Percentiles rank a stretch among this genome's conserved stretches.
Conservation (phyloP, 2,329 filamentous ascomycete genomes). For the Geosmithia flava region DNA sequence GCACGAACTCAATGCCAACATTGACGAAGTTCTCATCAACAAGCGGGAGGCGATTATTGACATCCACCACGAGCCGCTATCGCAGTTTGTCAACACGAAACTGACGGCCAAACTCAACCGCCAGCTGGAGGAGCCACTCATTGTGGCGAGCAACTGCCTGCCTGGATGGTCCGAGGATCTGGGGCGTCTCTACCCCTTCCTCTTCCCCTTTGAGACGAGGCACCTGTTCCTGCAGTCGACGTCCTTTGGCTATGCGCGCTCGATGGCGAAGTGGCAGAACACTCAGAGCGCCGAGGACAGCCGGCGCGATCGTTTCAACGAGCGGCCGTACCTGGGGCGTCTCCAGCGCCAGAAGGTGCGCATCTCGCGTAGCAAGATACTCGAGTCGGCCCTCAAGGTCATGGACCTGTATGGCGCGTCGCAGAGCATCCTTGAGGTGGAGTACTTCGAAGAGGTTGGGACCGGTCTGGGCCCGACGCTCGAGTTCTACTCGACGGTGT, state of each 20-base stretch:
- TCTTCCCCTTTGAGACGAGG: slow-evolving; percentile 95
- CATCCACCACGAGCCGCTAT: slow-evolving; percentile 68
- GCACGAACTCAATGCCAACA: slow-evolving; percentile 83
- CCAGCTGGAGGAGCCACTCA: slow-evolving; percentile 89
- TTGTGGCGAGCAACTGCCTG: slow-evolving; percentile 92
- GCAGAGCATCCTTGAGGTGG: slow-evolving; percentile 89
- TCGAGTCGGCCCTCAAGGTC: slow-evolving; percentile 94
- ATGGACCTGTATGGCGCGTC: slow-evolving; percentile 99
- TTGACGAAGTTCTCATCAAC: slow-evolving; percentile 79
- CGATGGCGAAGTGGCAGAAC: slow-evolving; percentile 96
- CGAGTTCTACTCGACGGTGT: slow-evolving; percentile 96
- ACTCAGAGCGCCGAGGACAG: slow-evolving; percentile 71
- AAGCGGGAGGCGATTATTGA: slow-evolving; percentile 54
- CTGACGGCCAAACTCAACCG: slow-evolving; percentile 95
- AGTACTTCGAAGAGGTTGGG: slow-evolving; percentile 97
- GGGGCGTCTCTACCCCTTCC: slow-evolving; percentile 84
- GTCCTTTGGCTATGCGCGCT: slow-evolving; percentile 93
- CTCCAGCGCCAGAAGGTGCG: slow-evolving; percentile 96
- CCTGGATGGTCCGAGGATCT: slow-evolving; percentile 95
- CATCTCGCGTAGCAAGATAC: slow-evolving; percentile 84
- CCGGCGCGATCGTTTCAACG: slow-evolving; percentile 74
- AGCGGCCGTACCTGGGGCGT: slow-evolving; percentile 80
- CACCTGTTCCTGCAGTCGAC: slow-evolving; percentile 96
- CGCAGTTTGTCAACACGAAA: slow-evolving; percentile 97
- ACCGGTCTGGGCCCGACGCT: slow-evolving; percentile 91